Percentiles rank a stretch among this genome's conserved stretches.
These are phyloP conservation scores for Dipodascus geniculatus DNA, from an alignment of 805 yeast genomes.

Conservation along the genomic window DNA sequence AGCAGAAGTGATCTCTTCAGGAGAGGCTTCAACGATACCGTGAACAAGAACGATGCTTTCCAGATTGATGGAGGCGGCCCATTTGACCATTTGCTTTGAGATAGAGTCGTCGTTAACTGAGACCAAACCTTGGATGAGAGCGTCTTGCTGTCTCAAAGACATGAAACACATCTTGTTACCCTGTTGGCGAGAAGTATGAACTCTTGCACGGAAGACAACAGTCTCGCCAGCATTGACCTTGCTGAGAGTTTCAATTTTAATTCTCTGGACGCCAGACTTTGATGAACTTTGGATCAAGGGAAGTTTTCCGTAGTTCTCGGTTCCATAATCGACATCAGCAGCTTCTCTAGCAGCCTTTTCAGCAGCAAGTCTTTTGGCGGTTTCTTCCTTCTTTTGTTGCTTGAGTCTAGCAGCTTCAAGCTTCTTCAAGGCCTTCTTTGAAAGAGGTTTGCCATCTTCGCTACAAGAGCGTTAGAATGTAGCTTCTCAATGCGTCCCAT, in stretches of 20 bases:
- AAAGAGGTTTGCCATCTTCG: constrained; percentile 74
- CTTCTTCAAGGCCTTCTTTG: constrained; percentile 92
- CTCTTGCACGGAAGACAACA: constrained; percentile 84
- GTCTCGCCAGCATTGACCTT: constrained; percentile 59
- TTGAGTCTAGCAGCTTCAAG: constrained; percentile 77
- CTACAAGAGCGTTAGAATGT: constrained; percentile 23
- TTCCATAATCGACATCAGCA: constrained; percentile 76
- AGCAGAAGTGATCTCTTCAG: constrained; percentile 78
- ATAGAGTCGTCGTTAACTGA: constrained; percentile 59
- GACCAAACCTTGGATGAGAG: constrained; percentile 72
- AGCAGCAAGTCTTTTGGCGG: constrained; percentile 74
- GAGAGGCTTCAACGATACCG: constrained; percentile 75
- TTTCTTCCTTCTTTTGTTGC: constrained; percentile 84
- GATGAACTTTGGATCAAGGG: constrained; percentile 72
- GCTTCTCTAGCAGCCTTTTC: constrained; percentile 75
- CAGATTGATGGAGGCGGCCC: constrained; percentile 76
- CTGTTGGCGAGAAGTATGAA: constrained; percentile 87
- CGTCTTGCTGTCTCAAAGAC: constrained; percentile 82
- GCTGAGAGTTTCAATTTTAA: constrained; percentile 39
- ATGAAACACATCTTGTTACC: constrained; percentile 90
- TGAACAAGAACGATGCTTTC: constrained; percentile 88
- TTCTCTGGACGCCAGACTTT: constrained; percentile 57
- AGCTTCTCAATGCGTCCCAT: not conserved
- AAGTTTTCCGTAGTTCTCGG: constrained; percentile 76
- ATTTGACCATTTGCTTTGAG: constrained; percentile 93